These are phyloP conservation scores for Jacaranda copaia DNA, from an alignment of 257 asterid species.

Conservation along the genomic window DNA sequence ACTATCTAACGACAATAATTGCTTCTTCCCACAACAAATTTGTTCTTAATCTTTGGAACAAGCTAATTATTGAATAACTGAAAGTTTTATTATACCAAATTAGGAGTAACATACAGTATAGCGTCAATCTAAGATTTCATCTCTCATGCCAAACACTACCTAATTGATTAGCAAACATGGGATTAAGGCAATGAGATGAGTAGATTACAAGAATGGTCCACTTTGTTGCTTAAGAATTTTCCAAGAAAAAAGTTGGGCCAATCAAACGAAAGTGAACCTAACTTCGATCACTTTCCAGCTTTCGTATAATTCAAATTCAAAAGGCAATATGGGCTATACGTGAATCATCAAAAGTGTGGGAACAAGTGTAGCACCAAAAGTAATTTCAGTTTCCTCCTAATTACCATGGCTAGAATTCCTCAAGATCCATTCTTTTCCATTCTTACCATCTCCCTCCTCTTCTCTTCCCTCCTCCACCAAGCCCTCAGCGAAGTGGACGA, in stretches of 20 bases:
- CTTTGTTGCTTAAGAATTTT: background rate
- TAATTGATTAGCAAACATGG: no score
- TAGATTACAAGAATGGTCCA: background rate
- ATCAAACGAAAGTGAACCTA: background rate
- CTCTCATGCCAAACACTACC: background rate
- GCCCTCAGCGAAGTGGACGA: constrained; percentile 30
- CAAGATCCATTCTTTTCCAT: background rate
- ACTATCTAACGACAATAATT: no score
- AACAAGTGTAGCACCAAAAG: background rate
- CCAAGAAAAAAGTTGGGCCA: background rate
- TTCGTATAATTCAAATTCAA: background rate
- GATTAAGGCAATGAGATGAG: background rate
- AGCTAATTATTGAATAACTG: no score
- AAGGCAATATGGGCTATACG: background rate
- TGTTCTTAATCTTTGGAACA: no score
- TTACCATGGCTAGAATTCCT: constrained; percentile 37
- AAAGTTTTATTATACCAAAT: background rate
- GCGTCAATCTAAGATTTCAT: background rate
- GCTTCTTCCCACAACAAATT: no score
- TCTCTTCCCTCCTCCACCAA: constrained; percentile 1
- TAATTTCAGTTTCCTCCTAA: background rate
- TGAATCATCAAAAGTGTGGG: background rate
- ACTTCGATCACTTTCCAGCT: background rate
- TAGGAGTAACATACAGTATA: background rate
- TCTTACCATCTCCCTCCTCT: constrained; percentile 33